Conservation (phyloP, 1,284 basidiomycete genomes). For the Rhodotorula sp. region DNA sequence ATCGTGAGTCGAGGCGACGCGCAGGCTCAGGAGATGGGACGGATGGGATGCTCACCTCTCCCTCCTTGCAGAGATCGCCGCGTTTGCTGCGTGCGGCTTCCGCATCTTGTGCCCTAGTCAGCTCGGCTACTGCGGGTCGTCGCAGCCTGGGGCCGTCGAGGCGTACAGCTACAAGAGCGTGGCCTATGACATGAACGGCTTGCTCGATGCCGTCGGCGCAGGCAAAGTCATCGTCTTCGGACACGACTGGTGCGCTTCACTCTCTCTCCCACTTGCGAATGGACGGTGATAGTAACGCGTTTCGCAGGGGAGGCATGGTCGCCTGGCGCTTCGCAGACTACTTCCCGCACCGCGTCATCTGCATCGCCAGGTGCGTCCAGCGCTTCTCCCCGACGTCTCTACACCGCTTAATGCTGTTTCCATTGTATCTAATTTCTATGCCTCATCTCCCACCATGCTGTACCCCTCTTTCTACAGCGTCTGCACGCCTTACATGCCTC, state of each 20-base stretch:
- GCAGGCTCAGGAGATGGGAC: no score
- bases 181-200: constrained; percentile 36
- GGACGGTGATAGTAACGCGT: no score
- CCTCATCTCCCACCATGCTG: no score
- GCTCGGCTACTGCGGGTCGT: constrained; percentile 37
- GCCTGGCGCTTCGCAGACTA: constrained; percentile 44
- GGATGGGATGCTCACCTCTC: no score
- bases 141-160: constrained; percentile 25
- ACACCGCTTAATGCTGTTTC: no score
- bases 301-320: constrained; percentile 41
- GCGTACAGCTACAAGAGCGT: constrained; percentile 37
- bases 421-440: no score
- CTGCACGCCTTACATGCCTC: constrained; percentile 42
- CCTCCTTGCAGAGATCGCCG: constrained; percentile 32
- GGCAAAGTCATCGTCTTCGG: constrained; percentile 38
- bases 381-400: not conserved
- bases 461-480: constrained; percentile 32
- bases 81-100: constrained; percentile 33
- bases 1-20: constrained; percentile 17
- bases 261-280: not conserved
- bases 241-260: constrained; percentile 39
- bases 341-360: constrained; percentile 36
- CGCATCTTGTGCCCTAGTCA: constrained; percentile 39
- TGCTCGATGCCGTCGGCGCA: constrained; percentile 29
- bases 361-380: constrained; percentile 27